Percentiles rank a stretch among this genome's conserved stretches.
Conservation (phyloP, 768 basidiomycete genomes). For the Suillus subaureus region DNA sequence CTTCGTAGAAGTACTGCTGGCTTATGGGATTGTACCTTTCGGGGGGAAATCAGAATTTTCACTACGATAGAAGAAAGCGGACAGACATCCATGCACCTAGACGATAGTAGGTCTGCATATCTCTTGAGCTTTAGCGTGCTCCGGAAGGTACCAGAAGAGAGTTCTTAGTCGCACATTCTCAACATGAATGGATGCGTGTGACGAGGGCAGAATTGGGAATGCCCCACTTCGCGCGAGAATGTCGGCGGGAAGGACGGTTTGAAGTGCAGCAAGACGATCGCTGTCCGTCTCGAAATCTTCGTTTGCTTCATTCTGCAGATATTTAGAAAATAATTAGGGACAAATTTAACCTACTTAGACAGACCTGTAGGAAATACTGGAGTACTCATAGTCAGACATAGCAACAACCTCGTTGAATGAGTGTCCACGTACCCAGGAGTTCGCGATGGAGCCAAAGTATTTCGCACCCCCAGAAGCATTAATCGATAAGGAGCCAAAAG, state of each 20-base stretch:
- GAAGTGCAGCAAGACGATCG: slow-evolving; percentile 49
- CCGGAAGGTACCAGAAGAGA: slow-evolving; percentile 72
- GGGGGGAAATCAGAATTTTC: slow-evolving; percentile 12
- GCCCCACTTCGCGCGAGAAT: slow-evolving; percentile 66
- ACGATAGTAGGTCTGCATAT: slow-evolving; percentile 63
- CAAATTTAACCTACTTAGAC: slow-evolving; percentile 18
- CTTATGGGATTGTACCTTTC: slow-evolving; percentile 69
- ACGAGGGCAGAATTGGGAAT: slow-evolving; percentile 57
- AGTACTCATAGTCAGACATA: slow-evolving; percentile 16
- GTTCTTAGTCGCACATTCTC: slow-evolving; percentile 53
- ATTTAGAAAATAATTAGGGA: slow-evolving; percentile 14
- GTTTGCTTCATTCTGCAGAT: slow-evolving; percentile 55
- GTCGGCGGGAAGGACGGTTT: slow-evolving; percentile 59
- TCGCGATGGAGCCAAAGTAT: slow-evolving; percentile 76
- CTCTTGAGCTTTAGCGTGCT: slow-evolving; percentile 58
- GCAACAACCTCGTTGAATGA: slow-evolving; percentile 11
- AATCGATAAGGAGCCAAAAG: slow-evolving; percentile 80
- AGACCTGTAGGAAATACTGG: slow-evolving; percentile 77
- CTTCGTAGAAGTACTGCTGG: slow-evolving; percentile 58
- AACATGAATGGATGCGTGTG: slow-evolving; percentile 38
- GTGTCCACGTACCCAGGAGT: slow-evolving; percentile 62
- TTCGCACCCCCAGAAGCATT: slow-evolving; percentile 71
- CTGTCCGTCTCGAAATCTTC: slow-evolving; percentile 55
- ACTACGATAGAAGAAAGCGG: slow-evolving; percentile 10
- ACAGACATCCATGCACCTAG: slow-evolving; percentile 75